Percentiles rank a stretch among this genome's conserved stretches.
These are phyloP conservation scores for Tolypocladium paradoxum DNA, from an alignment of 2,329 filamentous ascomycete genomes.

Conservation along the genomic window DNA sequence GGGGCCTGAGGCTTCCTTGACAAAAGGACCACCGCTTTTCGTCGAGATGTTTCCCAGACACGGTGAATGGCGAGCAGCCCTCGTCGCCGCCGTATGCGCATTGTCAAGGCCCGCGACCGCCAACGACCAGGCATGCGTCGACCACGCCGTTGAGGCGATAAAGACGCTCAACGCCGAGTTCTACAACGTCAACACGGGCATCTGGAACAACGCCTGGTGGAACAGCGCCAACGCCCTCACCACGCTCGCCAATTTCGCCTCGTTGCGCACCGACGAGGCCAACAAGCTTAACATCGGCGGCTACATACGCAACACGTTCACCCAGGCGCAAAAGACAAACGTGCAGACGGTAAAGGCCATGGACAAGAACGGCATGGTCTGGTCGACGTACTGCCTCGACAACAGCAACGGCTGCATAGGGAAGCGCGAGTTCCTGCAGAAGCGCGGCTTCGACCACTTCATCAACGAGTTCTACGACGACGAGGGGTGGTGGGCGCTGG, in stretches of 20 bases:
- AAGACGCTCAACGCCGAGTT: constrained; percentile 41
- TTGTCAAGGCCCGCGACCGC: constrained; percentile 5
- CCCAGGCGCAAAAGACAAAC: constrained; percentile 29
- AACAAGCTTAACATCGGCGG: constrained; percentile 26
- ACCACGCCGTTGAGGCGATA: constrained; percentile 21
- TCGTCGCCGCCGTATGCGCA: constrained; percentile 10
- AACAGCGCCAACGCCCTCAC: constrained; percentile 59
- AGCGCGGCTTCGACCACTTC: constrained; percentile 27
- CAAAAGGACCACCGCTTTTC: background rate
- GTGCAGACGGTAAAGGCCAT: constrained; percentile 28
- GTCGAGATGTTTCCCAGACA: background rate
- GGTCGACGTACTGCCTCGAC: constrained; percentile 26
- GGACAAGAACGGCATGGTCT: constrained; percentile 22
- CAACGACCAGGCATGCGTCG: constrained; percentile 17
- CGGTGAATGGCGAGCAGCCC: constrained; percentile 10
- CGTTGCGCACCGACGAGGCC: constrained; percentile 20
- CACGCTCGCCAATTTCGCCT: constrained; percentile 44
- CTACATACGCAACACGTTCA: constrained; percentile 34
- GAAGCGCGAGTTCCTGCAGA: constrained; percentile 22
- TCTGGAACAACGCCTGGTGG: constrained; percentile 63
- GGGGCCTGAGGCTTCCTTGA: background rate
- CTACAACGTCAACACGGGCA: constrained; percentile 49
- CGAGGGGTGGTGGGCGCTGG: constrained; percentile 54
- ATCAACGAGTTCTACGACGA: constrained; percentile 48
- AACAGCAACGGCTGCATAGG: constrained; percentile 15